Conservation (phyloP, 805 yeast species). For the Starmera dryadoides region DNA sequence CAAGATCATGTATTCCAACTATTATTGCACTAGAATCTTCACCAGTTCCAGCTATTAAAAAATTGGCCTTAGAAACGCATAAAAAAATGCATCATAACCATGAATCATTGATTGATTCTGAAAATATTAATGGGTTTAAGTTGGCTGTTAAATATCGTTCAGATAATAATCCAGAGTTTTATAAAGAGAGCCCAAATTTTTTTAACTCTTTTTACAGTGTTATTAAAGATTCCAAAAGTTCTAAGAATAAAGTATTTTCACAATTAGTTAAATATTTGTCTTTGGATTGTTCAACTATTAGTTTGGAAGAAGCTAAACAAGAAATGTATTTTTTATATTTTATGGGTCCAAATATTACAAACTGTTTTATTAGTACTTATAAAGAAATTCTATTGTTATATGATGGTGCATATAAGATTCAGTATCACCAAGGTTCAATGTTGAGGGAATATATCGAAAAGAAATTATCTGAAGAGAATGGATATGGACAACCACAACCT, state of each 20-base stretch:
- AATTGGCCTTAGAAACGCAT: slow-evolving; percentile 47
- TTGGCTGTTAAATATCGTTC: slow-evolving; percentile 41
- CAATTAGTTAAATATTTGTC: slow-evolving; percentile 20
- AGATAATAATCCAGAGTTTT: slow-evolving; percentile 17
- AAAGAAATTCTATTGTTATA: background rate
- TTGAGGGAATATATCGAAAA: background rate
- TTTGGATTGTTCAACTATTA: background rate
- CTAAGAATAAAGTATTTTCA: slow-evolving; percentile 34
- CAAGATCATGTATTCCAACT: slow-evolving; percentile 61
- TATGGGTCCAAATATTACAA: background rate
- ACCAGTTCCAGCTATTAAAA: slow-evolving; percentile 31
- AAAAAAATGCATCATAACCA: slow-evolving; percentile 52
- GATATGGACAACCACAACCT: background rate
- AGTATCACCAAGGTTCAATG: background rate
- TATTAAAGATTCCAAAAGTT: slow-evolving; percentile 29
- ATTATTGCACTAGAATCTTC: slow-evolving; percentile 65
- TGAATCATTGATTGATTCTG: slow-evolving; percentile 63
- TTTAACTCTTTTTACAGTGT: slow-evolving; percentile 35
- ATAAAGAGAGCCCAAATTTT: slow-evolving; percentile 23
- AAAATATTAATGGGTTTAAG: slow-evolving; percentile 56
- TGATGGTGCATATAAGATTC: background rate
- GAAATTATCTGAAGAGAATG: background rate
- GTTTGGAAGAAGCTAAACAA: background rate
- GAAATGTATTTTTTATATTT: background rate
- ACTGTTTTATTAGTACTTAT: background rate